Percentiles rank a stretch among this genome's conserved stretches.
phyloP scores from a whole-genome alignment of 495 filamentous ascomycete genomes.

The Penicillium parvum region DNA sequence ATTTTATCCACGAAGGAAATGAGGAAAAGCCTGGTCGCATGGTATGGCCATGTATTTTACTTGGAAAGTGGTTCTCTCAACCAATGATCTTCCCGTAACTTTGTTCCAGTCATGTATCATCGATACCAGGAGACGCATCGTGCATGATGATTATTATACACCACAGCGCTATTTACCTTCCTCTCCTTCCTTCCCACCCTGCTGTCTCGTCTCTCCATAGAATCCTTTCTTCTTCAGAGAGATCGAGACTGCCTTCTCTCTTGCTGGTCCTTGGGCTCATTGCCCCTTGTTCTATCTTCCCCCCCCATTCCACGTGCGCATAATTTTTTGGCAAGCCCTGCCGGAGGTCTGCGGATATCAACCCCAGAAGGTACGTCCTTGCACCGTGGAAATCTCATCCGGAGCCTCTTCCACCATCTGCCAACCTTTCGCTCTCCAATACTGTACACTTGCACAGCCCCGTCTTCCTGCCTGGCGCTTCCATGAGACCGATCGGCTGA shows the following conservation, averaged over 20 bases:
- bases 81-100: too few relatives aligned
- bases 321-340: conserved; percentile 12
- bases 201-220: conserved; percentile 1
- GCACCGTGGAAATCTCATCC: background rate
- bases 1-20: too few relatives aligned
- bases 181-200: conserved; percentile 3
- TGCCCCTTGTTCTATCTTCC: conserved; percentile 5
- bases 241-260: conserved; percentile 1
- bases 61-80: too few relatives aligned
- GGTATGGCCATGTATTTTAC: conserved; percentile 1
- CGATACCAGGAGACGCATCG: conserved; percentile 21
- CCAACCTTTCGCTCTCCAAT: background rate
- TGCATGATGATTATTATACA: conserved; percentile 13
- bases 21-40: conserved; percentile 4
- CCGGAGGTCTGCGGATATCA: conserved; percentile 27
- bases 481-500: background rate
- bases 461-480: background rate
- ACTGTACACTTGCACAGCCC: background rate
- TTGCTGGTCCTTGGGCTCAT: conserved; percentile 8
- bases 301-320: conserved; percentile 27
- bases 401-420: background rate
- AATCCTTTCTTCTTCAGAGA: background rate
- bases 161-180: too few relatives aligned
- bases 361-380: conserved; percentile 16
- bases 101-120: conserved; percentile 2